A percentile compares a stretch with the other conserved stretches of the same genome.
These are phyloP conservation scores for Bryum argenteum DNA, from an alignment of 225 moss, liverwort and hornwort genomes.

Conservation along the genomic window DNA sequence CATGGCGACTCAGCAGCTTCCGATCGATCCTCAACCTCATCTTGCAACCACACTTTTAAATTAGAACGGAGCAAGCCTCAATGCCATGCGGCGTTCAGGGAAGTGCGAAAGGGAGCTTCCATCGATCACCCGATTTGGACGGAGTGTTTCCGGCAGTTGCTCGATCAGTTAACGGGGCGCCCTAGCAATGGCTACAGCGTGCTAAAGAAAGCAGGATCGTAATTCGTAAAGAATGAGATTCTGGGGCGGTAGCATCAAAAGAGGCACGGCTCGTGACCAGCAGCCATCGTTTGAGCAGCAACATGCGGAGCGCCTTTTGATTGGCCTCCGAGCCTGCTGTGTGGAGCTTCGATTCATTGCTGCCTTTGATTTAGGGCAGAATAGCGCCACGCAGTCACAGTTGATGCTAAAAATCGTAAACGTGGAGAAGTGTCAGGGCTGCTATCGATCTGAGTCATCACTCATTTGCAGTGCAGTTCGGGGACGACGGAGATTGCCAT, in stretches of 20 bases:
- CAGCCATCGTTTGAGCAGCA: slow-evolving; percentile 16
- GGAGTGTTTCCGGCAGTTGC: too few species aligned
- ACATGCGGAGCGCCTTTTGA: slow-evolving; percentile 21
- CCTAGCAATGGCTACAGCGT: not conserved
- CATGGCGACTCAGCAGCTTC: too few species aligned
- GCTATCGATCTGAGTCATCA: not conserved
- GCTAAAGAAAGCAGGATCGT: not conserved
- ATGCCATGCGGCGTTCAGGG: too few species aligned
- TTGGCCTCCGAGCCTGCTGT: slow-evolving; percentile 36
- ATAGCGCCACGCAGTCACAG: slow-evolving; percentile 26
- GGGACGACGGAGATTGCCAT: too few species aligned
- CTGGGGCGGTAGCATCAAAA: not conserved
- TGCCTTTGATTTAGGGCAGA: slow-evolving; percentile 20
- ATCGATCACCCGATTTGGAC: too few species aligned
- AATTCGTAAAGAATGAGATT: not conserved
- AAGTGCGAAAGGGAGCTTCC: too few species aligned
- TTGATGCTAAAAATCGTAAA: slow-evolving; percentile 30
- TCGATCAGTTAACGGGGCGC: too few species aligned
- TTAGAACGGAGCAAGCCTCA: too few species aligned
- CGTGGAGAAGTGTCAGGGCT: slow-evolving; percentile 31
- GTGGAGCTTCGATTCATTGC: not conserved
- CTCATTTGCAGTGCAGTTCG: too few species aligned
- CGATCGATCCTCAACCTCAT: too few species aligned
- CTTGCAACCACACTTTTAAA: too few species aligned
- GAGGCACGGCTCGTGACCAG: slow-evolving; percentile 25